Base-by-base conservation (phyloP, 495 filamentous ascomycete genomes). In the Xeromyces bisporus region DNA sequence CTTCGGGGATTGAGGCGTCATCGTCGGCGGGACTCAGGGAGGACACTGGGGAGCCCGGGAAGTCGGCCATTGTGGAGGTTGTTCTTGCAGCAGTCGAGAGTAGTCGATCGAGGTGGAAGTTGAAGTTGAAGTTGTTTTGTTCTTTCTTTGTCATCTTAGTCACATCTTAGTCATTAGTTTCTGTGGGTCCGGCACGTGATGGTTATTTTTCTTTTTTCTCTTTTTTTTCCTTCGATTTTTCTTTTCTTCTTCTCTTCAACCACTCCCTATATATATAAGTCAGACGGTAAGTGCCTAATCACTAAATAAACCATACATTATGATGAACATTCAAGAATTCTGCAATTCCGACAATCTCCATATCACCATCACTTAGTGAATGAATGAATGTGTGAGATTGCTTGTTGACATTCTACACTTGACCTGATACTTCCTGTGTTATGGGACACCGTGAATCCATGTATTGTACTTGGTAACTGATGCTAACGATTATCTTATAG, bases 341-440 rank as follows among this genome's bases (percentile, higher is more conserved):
- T 69, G 64, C 66, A 68, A 68, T 66, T 37, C 62, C 31, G 62
- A 69, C 55, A 62, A 48, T 57, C 60, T 59, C 60, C 58, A 31
- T 32, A 18, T 9, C 9, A 21, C 27, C 33, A n/a, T n/a, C n/a
- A n/a, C n/a, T n/a, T n/a, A n/a, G n/a, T n/a, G n/a, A n/a, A n/a
- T n/a, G n/a, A n/a, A n/a, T n/a, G n/a, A n/a, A n/a, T n/a, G 36
- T 48, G 51, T 56, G 61, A 59, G 60, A 55, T 53, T 58, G 55
- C 27, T 39, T 56, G 65, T 63, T 56, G 65, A 69, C 54, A 43
- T 51, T 60, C 60, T 69, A 67, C 65, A 67, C 62, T 67, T 67
- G 62, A 69, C 53, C 65, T 69, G 64, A 69, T 39, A 26, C 32
- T n/a, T n/a, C n/a, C n/a, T n/a, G n/a, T n/a, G n/a, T n/a, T n/a